Percentiles rank a stretch among this genome's conserved stretches.
phyloP scores from a whole-genome alignment of 352 stramenopile genomes.

The Phytophthora sojae region DNA sequence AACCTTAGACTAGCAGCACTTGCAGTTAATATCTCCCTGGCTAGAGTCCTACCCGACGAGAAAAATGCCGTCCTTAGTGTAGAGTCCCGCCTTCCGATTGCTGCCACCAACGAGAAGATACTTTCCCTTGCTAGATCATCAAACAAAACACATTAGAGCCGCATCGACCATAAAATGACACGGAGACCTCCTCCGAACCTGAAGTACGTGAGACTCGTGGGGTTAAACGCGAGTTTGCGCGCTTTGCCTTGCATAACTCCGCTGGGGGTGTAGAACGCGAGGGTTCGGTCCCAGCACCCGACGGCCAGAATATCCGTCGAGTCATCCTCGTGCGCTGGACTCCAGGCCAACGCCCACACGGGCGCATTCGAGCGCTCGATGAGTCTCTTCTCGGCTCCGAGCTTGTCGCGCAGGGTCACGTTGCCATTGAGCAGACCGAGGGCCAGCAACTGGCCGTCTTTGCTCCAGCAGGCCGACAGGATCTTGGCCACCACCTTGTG shows the following conservation, averaged over 20 bases:
- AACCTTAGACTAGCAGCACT: background rate
- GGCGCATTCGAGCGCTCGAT: slow-evolving; percentile 87
- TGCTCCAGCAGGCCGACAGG: slow-evolving; percentile 91
- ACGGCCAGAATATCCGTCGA: slow-evolving; percentile 88
- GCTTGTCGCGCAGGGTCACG: slow-evolving; percentile 92
- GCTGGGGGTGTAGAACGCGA: slow-evolving; percentile 92
- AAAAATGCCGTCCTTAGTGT: slow-evolving; percentile 89
- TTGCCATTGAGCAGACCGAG: slow-evolving; percentile 93
- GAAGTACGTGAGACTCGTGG: slow-evolving; percentile 91
- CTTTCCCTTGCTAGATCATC: slow-evolving; percentile 76
- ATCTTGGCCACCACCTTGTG: slow-evolving; percentile 96
- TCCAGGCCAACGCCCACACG: slow-evolving; percentile 91
- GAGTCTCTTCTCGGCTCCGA: slow-evolving; percentile 90
- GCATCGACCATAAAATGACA: background rate
- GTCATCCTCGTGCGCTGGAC: slow-evolving; percentile 79
- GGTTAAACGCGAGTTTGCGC: slow-evolving; percentile 93
- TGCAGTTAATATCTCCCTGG: background rate
- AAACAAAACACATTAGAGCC: slow-evolving; percentile 3
- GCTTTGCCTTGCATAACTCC: slow-evolving; percentile 89
- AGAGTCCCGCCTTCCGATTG: slow-evolving; percentile 89
- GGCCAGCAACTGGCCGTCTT: slow-evolving; percentile 92
- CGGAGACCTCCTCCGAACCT: slow-evolving; percentile 39
- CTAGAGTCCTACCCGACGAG: slow-evolving; percentile 50
- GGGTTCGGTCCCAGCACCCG: slow-evolving; percentile 94
- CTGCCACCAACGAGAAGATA: slow-evolving; percentile 92